Percentiles rank a stretch among this genome's conserved stretches.
Conservation (phyloP, 2,329 filamentous ascomycete species). For the Colletotrichum phormii region DNA sequence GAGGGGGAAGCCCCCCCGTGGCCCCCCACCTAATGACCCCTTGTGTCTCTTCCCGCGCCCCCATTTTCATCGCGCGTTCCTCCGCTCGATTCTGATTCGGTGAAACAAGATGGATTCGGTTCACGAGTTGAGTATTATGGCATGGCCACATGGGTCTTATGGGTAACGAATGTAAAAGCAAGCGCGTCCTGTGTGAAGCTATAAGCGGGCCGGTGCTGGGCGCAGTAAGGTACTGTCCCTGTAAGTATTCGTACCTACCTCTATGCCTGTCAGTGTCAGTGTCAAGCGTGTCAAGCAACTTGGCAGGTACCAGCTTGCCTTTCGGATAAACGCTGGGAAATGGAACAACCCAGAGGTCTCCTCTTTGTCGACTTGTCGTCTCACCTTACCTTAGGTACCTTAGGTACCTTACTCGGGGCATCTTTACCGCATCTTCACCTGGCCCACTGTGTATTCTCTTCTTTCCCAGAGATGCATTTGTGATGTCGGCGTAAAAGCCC, state of each 20-base stretch:
- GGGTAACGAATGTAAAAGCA: not conserved
- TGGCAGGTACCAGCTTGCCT: not conserved
- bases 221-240: not conserved
- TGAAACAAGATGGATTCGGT: constrained; percentile 22
- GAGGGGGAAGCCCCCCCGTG: not conserved
- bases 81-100: constrained; percentile 23
- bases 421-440: not conserved
- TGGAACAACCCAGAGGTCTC: not conserved
- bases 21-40: not conserved
- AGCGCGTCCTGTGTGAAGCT: not conserved
- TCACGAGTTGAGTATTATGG: not conserved
- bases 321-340: not conserved
- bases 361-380: not conserved
- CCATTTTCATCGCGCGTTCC: constrained; percentile 26
- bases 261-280: not conserved
- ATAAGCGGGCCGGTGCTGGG: not conserved
- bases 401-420: not conserved
- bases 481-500: too few relatives aligned
- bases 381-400: too few relatives aligned
- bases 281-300: not conserved
- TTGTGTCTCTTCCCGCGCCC: constrained; percentile 22
- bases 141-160: constrained; percentile 11
- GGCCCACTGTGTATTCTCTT: not conserved
- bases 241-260: not conserved
- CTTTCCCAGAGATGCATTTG: not conserved